Evolutionary conservation across 805 yeast species (phyloP).

Genomic region (Kodamaea jinghongensis): DNA sequence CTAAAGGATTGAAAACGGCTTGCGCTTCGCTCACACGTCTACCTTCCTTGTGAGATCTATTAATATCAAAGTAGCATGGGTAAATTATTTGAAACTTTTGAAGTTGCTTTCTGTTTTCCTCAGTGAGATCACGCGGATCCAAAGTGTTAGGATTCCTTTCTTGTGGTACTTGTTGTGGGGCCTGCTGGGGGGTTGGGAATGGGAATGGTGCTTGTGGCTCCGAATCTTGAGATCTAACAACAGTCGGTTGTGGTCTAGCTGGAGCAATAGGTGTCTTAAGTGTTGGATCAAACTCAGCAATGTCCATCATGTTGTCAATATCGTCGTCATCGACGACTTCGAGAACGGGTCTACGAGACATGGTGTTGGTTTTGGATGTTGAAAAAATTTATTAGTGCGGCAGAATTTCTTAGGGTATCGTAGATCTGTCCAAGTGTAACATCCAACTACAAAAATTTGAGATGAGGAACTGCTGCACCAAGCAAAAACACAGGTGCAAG

Average conservation of each 20-base stretch:
- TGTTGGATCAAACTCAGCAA: slow-evolving; percentile 79
- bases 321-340: slow-evolving; percentile 83
- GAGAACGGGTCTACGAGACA: slow-evolving; percentile 56
- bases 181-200: slow-evolving; percentile 15
- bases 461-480: too few species aligned
- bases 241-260: slow-evolving; percentile 51
- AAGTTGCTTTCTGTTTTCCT: slow-evolving; percentile 62
- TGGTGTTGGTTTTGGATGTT: slow-evolving; percentile 8
- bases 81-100: slow-evolving; percentile 72
- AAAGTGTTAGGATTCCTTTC: slow-evolving; percentile 18
- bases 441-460: too few species aligned
- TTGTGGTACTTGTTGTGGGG: slow-evolving; percentile 4
- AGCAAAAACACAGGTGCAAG: too few species aligned
- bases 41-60: slow-evolving; percentile 74
- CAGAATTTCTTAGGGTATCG: slow-evolving; percentile 3
- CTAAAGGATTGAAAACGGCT: slow-evolving; percentile 86
- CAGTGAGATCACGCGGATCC: slow-evolving; percentile 38
- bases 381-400: slow-evolving; percentile 4
- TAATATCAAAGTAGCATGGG: slow-evolving; percentile 88
- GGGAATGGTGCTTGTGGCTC: slow-evolving; percentile 24
- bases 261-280: slow-evolving; percentile 72
- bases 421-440: too few species aligned
- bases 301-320: slow-evolving; percentile 87
- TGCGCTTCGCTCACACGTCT: slow-evolving; percentile 67
- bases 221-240: slow-evolving; percentile 60